These are phyloP conservation scores for Kalanchoe fedtschenkoi DNA, from an alignment of 164 flowering plant genomes.

Conservation along the genomic window DNA sequence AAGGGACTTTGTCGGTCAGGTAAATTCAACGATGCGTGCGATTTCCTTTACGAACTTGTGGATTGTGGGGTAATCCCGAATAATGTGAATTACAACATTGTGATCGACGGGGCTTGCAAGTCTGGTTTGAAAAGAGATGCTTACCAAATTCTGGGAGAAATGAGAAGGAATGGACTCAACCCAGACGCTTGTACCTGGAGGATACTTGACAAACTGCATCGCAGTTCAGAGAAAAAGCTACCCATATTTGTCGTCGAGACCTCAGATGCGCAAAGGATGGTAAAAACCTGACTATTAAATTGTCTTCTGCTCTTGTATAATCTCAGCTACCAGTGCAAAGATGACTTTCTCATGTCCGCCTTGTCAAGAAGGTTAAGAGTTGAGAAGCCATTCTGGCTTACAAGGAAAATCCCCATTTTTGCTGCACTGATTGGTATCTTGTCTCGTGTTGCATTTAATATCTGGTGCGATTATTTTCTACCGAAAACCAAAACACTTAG, in stretches of 20 bases:
- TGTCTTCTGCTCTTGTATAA: no score
- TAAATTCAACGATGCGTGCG: conserved; percentile 56
- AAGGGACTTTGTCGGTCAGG: conserved; percentile 69
- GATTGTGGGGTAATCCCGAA: conserved; percentile 63
- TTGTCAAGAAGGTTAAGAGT: no score
- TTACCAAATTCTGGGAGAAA: conserved; percentile 62
- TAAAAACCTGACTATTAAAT: no score
- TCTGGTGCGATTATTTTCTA: no score
- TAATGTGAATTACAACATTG: conserved; percentile 57
- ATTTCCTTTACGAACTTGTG: conserved; percentile 72
- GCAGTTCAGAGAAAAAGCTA: conserved; percentile 9
- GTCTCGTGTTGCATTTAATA: no score
- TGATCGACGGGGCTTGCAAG: conserved; percentile 59
- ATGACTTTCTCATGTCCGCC: no score
- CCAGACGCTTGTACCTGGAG: conserved; percentile 95
- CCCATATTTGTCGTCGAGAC: no score
- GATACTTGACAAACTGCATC: conserved; percentile 62
- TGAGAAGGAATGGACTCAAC: conserved; percentile 61
- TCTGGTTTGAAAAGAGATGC: conserved; percentile 65
- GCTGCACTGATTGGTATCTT: no score
- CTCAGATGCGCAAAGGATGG: no score
- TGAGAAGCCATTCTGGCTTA: no score
- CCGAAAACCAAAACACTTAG: conserved; percentile 54
- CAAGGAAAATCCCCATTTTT: no score
- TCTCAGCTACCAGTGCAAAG: no score